A percentile compares a stretch with the other conserved stretches of the same genome.
Conservation (phyloP, 306 rosid genomes). For the Trichosanthes truncata region DNA sequence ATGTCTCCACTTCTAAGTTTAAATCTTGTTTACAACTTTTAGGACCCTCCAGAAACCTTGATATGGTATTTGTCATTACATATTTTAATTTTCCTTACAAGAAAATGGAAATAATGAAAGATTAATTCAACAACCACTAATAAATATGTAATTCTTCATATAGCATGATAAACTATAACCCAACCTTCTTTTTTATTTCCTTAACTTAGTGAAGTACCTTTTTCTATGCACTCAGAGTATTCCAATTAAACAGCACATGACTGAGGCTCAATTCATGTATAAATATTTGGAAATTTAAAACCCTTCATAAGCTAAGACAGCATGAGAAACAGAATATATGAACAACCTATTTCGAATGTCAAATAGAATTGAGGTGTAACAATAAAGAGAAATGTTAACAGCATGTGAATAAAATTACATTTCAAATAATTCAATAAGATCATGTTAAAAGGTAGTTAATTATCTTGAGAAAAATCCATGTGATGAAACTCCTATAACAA, state of each 20-base stretch:
- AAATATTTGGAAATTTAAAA: too few relatives aligned
- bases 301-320: neutral
- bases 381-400: neutral
- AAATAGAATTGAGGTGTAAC: conserved; percentile 4
- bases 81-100: too few relatives aligned
- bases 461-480: conserved; percentile 67
- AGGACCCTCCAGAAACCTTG: too few relatives aligned
- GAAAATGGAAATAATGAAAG: too few relatives aligned
- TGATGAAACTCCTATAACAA: conserved; percentile 80
- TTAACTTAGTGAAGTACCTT: neutral
- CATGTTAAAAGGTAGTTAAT: neutral
- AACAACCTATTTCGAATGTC: neutral
- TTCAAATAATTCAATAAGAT: neutral
- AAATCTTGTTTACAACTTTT: too few relatives aligned
- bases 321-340: neutral
- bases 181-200: neutral
- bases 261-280: too few relatives aligned
- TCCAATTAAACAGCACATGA: neutral
- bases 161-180: neutral
- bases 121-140: too few relatives aligned
- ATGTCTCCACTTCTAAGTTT: neutral
- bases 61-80: too few relatives aligned
- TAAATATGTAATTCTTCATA: neutral
- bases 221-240: neutral
- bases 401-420: neutral